phyloP scores from a whole-genome alignment of 805 yeast genomes.

The Wickerhamomyces canadensis region DNA sequence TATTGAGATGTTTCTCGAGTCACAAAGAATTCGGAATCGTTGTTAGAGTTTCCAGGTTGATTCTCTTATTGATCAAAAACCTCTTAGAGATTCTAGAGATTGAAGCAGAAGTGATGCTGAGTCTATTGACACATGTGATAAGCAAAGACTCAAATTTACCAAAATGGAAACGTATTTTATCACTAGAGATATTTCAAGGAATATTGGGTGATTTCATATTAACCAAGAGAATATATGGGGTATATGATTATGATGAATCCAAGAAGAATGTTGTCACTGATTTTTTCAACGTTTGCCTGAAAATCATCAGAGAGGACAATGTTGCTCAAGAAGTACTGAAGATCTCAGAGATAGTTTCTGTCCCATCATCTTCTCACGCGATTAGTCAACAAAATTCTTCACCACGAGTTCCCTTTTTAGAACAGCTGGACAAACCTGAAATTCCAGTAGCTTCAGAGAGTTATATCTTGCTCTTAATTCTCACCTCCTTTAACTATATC shows the following conservation, averaged over 20 bases:
- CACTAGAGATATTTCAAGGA: constrained; percentile 66
- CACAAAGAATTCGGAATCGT: constrained; percentile 59
- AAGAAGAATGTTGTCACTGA: constrained; percentile 58
- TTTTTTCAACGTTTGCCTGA: constrained; percentile 39
- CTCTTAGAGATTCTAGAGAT: constrained; percentile 57
- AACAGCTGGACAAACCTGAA: constrained; percentile 73
- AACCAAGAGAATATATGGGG: constrained; percentile 46
- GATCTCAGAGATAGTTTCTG: constrained; percentile 25
- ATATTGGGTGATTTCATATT: constrained; percentile 52
- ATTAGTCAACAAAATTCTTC: constrained; percentile 40
- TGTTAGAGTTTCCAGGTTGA: constrained; percentile 70
- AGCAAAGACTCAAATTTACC: constrained; percentile 49
- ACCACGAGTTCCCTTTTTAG: constrained; percentile 55
- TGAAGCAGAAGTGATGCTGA: constrained; percentile 78
- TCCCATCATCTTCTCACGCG: constrained; percentile 21
- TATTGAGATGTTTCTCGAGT: constrained; percentile 60
- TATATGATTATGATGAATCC: constrained; percentile 53
- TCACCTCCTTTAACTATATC: constrained; percentile 44
- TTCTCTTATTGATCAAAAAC: constrained; percentile 50
- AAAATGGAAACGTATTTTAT: constrained; percentile 67
- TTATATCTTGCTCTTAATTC: constrained; percentile 55
- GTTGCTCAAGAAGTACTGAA: constrained; percentile 29
- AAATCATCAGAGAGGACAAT: constrained; percentile 27
- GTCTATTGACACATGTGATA: constrained; percentile 69
- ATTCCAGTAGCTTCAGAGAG: constrained; percentile 65